Evolutionary conservation across 495 filamentous ascomycete species (phyloP), one percentile per base, ranked within the genome.

Genomic region (Acidiella bohemica): DNA sequence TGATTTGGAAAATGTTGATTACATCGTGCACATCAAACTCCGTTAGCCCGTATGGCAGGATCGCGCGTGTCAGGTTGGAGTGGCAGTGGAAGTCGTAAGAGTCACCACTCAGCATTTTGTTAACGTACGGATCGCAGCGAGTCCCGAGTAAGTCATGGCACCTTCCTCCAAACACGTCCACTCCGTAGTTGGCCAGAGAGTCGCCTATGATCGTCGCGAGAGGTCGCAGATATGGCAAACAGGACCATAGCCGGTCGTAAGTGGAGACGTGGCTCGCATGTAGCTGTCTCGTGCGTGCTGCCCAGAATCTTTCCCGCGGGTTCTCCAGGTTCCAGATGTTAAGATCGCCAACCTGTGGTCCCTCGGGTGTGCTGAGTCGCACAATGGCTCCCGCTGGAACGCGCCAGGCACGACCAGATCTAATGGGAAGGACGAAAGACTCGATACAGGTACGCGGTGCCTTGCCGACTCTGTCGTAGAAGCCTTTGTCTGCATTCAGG

Each of bases 11-110:
- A 17, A 87, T 67, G 54, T 87, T 86, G 37, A 87, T 59, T 1
- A 87, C 80, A 59, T 87, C 80, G 47, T 86, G 82, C 9, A 86
- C 72, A 59, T 86, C 80, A 30, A 68, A 60, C 55, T 87, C 82
- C 8, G 66, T 71, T 36, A 86, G 50, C 0, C 78, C 79, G 53
- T 68, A 75, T 0, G 75, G 76, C 1, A 76, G 50, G 20, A 86
- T 69, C 0, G 82, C 76, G 2, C 82, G 73, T 4, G 72, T 76
- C 14, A 90, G 68, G 47, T 90, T 90, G 14, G 78, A 84, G 52
- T 83, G 81, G 58, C 82, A 87, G 52, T 87, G 79, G 57, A 72
- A 85, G 49, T 87, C 79, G 49, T 80, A 86, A 4, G 65, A 65
- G 41, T 72, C 68, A 1, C 72, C 74, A n/a, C 68, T 76, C 44